phyloP scores from a whole-genome alignment of 1,284 basidiomycete species.

The Cutaneotrichosporon cavernicola region DNA sequence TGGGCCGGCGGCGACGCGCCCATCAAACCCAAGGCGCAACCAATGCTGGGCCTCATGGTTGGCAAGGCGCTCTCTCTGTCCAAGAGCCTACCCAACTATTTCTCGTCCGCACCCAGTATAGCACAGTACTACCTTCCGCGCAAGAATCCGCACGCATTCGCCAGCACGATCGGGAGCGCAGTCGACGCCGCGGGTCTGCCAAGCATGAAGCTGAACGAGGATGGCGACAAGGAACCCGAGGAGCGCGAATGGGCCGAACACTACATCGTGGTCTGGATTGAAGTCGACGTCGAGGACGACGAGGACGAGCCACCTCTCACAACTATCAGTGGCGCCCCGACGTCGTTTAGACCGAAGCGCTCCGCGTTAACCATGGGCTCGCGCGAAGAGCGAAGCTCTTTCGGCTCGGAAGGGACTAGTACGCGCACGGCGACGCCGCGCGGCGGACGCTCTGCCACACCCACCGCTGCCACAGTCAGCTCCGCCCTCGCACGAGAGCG shows the following conservation, averaged over 20 bases:
- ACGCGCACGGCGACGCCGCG: constrained; percentile 35
- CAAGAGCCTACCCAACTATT: constrained; percentile 73
- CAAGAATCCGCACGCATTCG: constrained; percentile 51
- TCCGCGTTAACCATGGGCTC: constrained; percentile 26
- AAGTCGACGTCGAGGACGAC: constrained; percentile 57
- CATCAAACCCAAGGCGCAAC: constrained; percentile 14
- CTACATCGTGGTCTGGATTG: constrained; percentile 80
- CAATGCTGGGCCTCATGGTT: constrained; percentile 69
- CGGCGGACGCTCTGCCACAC: constrained; percentile 18
- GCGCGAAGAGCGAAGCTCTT: constrained; percentile 30
- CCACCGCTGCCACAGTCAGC: constrained; percentile 12
- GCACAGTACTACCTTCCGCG: constrained; percentile 85
- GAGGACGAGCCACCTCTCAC: constrained; percentile 33
- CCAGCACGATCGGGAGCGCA: constrained; percentile 41
- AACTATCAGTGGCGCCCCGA: constrained; percentile 18
- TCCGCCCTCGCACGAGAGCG: constrained; percentile 9
- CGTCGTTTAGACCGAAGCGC: constrained; percentile 10
- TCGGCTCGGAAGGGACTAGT: constrained; percentile 31
- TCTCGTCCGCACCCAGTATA: constrained; percentile 88
- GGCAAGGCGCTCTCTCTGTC: constrained; percentile 65
- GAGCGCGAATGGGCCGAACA: constrained; percentile 66
- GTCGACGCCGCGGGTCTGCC: constrained; percentile 50
- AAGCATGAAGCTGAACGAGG: constrained; percentile 32
- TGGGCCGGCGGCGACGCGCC: constrained; percentile 55
- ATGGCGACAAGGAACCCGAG: constrained; percentile 60